phyloP scores from a whole-genome alignment of 1,284 basidiomycete species.

The Cerrena zonata region DNA sequence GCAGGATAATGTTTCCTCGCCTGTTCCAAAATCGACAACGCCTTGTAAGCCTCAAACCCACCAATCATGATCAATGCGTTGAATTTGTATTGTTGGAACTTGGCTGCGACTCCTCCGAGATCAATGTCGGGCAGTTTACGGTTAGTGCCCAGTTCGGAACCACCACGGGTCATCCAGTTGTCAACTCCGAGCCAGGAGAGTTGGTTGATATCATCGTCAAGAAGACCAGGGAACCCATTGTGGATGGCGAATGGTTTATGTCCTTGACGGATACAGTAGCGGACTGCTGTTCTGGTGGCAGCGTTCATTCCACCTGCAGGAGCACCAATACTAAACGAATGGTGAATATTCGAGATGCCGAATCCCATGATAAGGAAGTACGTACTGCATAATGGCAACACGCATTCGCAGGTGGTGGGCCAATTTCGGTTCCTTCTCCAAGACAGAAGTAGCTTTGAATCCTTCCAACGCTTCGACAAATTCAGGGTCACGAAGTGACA shows the following conservation, averaged over 20 bases:
- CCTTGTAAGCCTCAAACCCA: conserved; percentile 90
- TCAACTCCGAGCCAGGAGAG: conserved; percentile 97
- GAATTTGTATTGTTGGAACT: conserved; percentile 83
- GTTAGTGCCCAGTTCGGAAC: conserved; percentile 98
- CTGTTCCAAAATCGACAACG: conserved; percentile 75
- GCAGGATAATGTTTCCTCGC: conserved; percentile 80
- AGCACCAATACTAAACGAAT: conserved; percentile 72
- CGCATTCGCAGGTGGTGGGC: conserved; percentile 72
- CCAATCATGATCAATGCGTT: conserved; percentile 87
- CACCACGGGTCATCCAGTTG: conserved; percentile 91
- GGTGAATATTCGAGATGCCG: neutral
- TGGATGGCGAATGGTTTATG: conserved; percentile 88
- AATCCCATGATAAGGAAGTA: conserved; percentile 8
- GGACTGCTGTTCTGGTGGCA: conserved; percentile 88
- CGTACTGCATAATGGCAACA: conserved; percentile 89
- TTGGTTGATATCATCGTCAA: conserved; percentile 82
- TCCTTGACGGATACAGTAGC: conserved; percentile 88
- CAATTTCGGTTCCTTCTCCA: conserved; percentile 57
- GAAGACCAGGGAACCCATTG: conserved; percentile 91
- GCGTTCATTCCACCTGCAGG: conserved; percentile 99
- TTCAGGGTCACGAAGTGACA: conserved; percentile 87
- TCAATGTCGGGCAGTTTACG: conserved; percentile 81
- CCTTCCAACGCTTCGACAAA: conserved; percentile 84
- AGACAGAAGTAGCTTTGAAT: conserved; percentile 69
- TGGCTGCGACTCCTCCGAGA: conserved; percentile 80